phyloP scores from a whole-genome alignment of 2,329 filamentous ascomycete species.

The Fusarium tjaetaba region DNA sequence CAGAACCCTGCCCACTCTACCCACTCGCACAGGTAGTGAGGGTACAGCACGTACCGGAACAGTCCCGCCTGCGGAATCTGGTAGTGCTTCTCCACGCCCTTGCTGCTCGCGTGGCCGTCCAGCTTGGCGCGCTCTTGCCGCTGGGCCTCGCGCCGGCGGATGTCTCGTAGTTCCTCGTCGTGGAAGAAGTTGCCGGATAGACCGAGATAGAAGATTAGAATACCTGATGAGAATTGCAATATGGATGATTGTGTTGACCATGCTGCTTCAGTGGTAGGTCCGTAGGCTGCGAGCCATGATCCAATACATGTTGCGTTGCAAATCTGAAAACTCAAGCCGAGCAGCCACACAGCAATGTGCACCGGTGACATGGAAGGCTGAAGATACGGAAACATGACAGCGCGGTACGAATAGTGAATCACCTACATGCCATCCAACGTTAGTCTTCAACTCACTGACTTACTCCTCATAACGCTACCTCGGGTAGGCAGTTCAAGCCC shows the following conservation, averaged over 20 bases:
- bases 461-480: conserved; percentile 12
- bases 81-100: conserved; percentile 76
- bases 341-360: conserved; percentile 72
- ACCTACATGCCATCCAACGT: conserved; percentile 54
- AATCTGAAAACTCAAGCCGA: conserved; percentile 79
- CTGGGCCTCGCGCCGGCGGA: conserved; percentile 75
- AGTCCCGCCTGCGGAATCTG: conserved; percentile 84
- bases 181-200: conserved; percentile 86
- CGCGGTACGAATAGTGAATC: conserved; percentile 91
- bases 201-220: conserved; percentile 79
- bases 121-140: conserved; percentile 57
- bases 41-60: conserved; percentile 85
- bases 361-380: conserved; percentile 95
- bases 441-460: not conserved
- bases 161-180: conserved; percentile 89
- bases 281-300: conserved; percentile 84
- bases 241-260: conserved; percentile 56
- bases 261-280: conserved; percentile 67
- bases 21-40: conserved; percentile 98
- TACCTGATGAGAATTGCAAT: conserved; percentile 67
- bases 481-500: conserved; percentile 5
- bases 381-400: conserved; percentile 81
- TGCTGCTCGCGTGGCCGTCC: conserved; percentile 33
- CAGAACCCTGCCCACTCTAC: conserved; percentile 93
- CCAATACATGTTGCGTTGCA: conserved; percentile 82